These are phyloP conservation scores for Pichia sp. DNA, from an alignment of 1,139 yeast genomes.

Conservation along the genomic window DNA sequence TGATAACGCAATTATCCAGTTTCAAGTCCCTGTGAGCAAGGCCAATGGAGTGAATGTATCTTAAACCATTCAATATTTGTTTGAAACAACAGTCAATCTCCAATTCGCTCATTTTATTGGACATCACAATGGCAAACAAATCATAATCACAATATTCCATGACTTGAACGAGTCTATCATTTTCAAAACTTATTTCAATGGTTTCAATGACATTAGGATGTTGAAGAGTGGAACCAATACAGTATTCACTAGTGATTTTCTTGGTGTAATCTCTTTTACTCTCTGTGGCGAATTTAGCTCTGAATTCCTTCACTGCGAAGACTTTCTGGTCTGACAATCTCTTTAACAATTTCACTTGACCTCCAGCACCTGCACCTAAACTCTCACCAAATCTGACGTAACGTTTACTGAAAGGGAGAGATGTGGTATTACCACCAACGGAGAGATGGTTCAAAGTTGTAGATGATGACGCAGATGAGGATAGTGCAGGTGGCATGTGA, in stretches of 20 bases:
- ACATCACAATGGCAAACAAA: slow-evolving; percentile 96
- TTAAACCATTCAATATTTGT: slow-evolving; percentile 79
- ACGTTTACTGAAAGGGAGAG: slow-evolving; percentile 49
- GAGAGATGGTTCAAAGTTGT: slow-evolving; percentile 9
- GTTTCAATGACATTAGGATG: slow-evolving; percentile 95
- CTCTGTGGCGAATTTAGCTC: slow-evolving; percentile 81
- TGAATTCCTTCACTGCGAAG: slow-evolving; percentile 94
- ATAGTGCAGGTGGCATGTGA: slow-evolving; percentile 9
- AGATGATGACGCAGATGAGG: slow-evolving; percentile 16
- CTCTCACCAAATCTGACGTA: slow-evolving; percentile 88
- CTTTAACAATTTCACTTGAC: slow-evolving; percentile 80
- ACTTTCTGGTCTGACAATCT: slow-evolving; percentile 77
- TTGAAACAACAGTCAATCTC: slow-evolving; percentile 88
- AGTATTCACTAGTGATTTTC: slow-evolving; percentile 94
- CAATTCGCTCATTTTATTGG: slow-evolving; percentile 78
- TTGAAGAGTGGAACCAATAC: slow-evolving; percentile 91
- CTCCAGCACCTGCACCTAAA: slow-evolving; percentile 97
- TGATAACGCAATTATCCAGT: slow-evolving; percentile 89
- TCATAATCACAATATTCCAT: slow-evolving; percentile 98
- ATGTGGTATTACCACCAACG: slow-evolving; percentile 49
- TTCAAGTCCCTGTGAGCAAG: slow-evolving; percentile 94
- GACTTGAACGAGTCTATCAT: slow-evolving; percentile 81
- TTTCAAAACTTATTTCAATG: slow-evolving; percentile 83
- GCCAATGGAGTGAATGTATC: slow-evolving; percentile 80
- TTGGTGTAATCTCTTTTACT: slow-evolving; percentile 84